Evolutionary conservation across 1,284 basidiomycete genomes (phyloP), one percentile per base, ranked within the genome.

Genomic region (Puccinia triticina): DNA sequence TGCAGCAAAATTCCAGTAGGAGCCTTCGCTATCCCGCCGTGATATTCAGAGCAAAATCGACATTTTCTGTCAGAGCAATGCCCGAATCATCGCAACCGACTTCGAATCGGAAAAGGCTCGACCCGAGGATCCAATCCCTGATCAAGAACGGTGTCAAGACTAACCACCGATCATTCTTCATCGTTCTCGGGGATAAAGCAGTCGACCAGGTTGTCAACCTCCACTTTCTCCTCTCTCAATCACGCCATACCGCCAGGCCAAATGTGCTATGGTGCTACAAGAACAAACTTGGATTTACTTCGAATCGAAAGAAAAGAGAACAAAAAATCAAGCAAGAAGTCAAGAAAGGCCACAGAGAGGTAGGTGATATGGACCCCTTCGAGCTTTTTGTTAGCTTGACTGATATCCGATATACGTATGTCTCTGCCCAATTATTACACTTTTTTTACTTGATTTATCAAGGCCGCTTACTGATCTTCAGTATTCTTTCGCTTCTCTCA

Each of bases 321-420:
- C 93, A 92, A 55, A 97, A 95, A 88, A 95, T 97, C 85, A 98
- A 96, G 88, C 90, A 94, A 83, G 94, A 98, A 86, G 92, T 96
- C 57, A 97, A 98, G 88, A 91, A 94, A 40, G 96, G 96, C 10
- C 91, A 96, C 71, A 90, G 96, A 32, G 96, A 99, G 86, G 92
- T 93, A 34, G 96, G 96, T 86, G 94, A 98, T 83, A 94, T 96
- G 87, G 92, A 94, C 87, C 96, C 97, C 0, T 99, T 99, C 86
- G 97, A 99, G 89, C 93, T 99, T 79, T 99, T 99, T 86, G 93
- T 99, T 34, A 93, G 94, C 2, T 95, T 98, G n/a, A 99, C 97
- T 11, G 96, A 99, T 87, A 98, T 99, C 83, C 92, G 96, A 84
- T 99, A 99, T 89, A 82, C 80, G 80, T 82, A 37, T 43, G 80